Conservation (phyloP, 257 asterid species). For the Plantago major region DNA sequence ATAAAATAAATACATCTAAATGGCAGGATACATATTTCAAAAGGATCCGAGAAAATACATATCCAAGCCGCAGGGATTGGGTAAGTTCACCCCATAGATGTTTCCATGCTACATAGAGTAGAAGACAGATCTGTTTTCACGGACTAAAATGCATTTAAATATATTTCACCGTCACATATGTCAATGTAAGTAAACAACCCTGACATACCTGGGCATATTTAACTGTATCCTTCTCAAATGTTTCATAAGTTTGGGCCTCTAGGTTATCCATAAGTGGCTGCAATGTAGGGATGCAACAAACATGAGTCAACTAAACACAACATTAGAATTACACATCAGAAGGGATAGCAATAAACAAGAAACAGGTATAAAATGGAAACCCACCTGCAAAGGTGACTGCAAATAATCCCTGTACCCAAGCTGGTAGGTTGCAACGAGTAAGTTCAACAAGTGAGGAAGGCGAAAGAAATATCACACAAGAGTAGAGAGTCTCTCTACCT, state of each 20-base stretch:
- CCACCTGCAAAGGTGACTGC: slow-evolving; percentile 93
- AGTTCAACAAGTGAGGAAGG: slow-evolving; percentile 2
- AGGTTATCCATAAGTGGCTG: slow-evolving; percentile 99
- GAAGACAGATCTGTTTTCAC: no score
- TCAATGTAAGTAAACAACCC: neutral
- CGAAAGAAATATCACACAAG: slow-evolving; percentile 4
- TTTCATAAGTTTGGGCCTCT: slow-evolving; percentile 99
- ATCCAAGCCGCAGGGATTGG: no score
- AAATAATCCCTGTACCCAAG: slow-evolving; percentile 88
- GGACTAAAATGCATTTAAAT: no score
- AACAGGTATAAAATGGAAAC: slow-evolving; percentile 22
- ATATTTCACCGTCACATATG: no score
- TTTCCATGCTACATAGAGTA: no score
- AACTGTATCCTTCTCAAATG: slow-evolving; percentile 85
- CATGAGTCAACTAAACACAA: neutral
- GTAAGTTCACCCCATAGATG: no score
- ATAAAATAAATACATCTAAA: no score
- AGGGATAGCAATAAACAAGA: slow-evolving; percentile 7
- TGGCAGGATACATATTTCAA: no score
- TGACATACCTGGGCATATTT: slow-evolving; percentile 77
- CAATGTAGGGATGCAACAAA: slow-evolving; percentile 22
- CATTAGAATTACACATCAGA: neutral
- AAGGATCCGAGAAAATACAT: no score
- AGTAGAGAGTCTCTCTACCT: slow-evolving; percentile 41
- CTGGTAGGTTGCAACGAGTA: slow-evolving; percentile 39